Percentiles rank a stretch among this genome's conserved stretches.
phyloP scores from a whole-genome alignment of 2,329 filamentous ascomycete species.

The Penicillium sp. region DNA sequence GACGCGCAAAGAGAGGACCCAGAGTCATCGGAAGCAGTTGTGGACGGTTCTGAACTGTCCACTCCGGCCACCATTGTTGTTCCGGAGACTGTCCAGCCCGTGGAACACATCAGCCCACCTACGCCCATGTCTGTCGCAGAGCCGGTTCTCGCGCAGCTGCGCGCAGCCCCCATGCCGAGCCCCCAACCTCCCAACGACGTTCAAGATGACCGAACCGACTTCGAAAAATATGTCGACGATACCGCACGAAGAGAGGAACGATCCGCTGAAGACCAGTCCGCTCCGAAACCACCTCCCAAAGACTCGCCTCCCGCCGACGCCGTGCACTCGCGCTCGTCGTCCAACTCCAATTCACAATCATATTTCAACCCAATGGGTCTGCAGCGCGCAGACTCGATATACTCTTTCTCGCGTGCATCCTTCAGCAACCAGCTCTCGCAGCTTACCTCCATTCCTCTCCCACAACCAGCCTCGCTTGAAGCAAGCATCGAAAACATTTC shows the following conservation, averaged over 20 bases:
- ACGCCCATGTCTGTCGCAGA: conserved; percentile 35
- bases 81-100: conserved; percentile 12
- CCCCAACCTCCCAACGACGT: conserved; percentile 13
- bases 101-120: conserved; percentile 11
- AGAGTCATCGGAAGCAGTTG: conserved; percentile 19
- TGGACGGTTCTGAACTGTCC: conserved; percentile 16
- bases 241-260: conserved; percentile 36
- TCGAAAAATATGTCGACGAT: conserved; percentile 45
- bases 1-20: conserved; percentile 13
- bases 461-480: conserved; percentile 79
- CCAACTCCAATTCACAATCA: conserved; percentile 39
- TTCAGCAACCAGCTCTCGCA: conserved; percentile 93
- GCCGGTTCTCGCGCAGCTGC: conserved; percentile 24
- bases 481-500: conserved; percentile 81
- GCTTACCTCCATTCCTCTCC: conserved; percentile 84
- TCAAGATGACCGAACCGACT: conserved; percentile 37
- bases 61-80: conserved; percentile 8
- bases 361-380: conserved; percentile 49
- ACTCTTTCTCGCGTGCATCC: conserved; percentile 86
- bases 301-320: conserved; percentile 28
- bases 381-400: conserved; percentile 78
- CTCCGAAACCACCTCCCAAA: conserved; percentile 39
- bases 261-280: conserved; percentile 22
- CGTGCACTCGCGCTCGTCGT: conserved; percentile 28
- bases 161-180: conserved; percentile 16